Percentiles rank a stretch among this genome's conserved stretches.
Conservation (phyloP, 805 yeast genomes). For the Zygotorulaspora danielsina region DNA sequence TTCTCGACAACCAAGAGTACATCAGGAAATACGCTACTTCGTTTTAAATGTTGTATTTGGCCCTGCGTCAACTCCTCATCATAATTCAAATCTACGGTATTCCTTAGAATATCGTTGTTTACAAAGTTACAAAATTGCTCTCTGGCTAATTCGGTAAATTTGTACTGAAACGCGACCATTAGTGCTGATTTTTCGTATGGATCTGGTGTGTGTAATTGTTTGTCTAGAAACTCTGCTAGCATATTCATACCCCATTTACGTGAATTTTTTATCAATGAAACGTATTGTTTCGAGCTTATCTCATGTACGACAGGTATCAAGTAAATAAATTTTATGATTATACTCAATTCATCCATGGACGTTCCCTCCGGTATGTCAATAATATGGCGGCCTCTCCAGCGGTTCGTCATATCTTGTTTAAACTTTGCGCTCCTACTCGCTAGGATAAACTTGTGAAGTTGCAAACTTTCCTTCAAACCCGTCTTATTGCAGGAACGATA, state of each 20-base stretch:
- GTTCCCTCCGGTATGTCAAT: conserved; percentile 20
- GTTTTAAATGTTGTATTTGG: background rate
- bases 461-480: conserved; percentile 9
- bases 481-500: conserved; percentile 19
- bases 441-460: conserved; percentile 42
- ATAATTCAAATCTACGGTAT: conserved; percentile 3
- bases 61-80: background rate
- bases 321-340: conserved; percentile 36
- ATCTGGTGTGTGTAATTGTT: conserved; percentile 28
- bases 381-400: conserved; percentile 25
- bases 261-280: conserved; percentile 34
- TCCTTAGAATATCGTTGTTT: conserved; percentile 21
- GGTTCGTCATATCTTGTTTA: conserved; percentile 18
- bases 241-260: conserved; percentile 35
- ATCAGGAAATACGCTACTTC: conserved; percentile 41
- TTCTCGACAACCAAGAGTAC: conserved; percentile 39
- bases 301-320: conserved; percentile 40
- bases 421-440: conserved; percentile 38
- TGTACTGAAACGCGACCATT: conserved; percentile 33
- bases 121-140: conserved; percentile 25
- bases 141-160: conserved; percentile 32
- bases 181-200: conserved; percentile 34
- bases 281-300: conserved; percentile 32
- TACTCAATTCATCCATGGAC: conserved; percentile 21
- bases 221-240: conserved; percentile 37